These are phyloP conservation scores for Pleurotus platypus DNA, from an alignment of 768 basidiomycete species.

Conservation along the genomic window DNA sequence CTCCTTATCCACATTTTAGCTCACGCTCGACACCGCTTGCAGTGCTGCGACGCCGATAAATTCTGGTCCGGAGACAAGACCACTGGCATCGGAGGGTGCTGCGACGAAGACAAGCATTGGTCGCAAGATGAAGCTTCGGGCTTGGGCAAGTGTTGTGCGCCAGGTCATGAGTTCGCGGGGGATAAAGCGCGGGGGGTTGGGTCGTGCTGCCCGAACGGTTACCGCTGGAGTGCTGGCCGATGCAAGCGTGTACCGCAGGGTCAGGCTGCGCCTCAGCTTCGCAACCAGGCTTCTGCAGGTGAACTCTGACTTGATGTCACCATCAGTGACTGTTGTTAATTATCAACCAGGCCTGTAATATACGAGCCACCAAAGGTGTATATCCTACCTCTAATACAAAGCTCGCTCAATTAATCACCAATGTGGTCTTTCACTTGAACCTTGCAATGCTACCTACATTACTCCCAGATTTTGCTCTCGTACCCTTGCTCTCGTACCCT, in stretches of 20 bases:
- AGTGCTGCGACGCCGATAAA: not conserved
- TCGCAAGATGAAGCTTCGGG: constrained; percentile 4
- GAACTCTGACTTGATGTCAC: not conserved
- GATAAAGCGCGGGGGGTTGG: not conserved
- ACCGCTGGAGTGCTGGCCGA: constrained; percentile 1
- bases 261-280: not conserved
- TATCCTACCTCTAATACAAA: too few relatives aligned
- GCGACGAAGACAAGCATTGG: constrained; percentile 4
- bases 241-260: not conserved
- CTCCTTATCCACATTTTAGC: not conserved
- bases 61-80: not conserved
- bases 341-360: too few relatives aligned
- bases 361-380: too few relatives aligned
- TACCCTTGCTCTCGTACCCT: too few relatives aligned
- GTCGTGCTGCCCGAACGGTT: constrained; percentile 2
- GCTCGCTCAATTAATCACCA: too few relatives aligned
- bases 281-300: not conserved
- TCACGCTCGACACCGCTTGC: not conserved
- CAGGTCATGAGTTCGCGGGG: constrained; percentile 2
- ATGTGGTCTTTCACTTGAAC: too few relatives aligned
- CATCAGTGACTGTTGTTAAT: too few relatives aligned
- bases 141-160: constrained; percentile 2
- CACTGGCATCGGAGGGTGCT: not conserved
- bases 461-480: too few relatives aligned
- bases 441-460: too few relatives aligned